These are phyloP conservation scores for Pelargonium australe DNA, from an alignment of 441 rosid species.

Conservation along the genomic window DNA sequence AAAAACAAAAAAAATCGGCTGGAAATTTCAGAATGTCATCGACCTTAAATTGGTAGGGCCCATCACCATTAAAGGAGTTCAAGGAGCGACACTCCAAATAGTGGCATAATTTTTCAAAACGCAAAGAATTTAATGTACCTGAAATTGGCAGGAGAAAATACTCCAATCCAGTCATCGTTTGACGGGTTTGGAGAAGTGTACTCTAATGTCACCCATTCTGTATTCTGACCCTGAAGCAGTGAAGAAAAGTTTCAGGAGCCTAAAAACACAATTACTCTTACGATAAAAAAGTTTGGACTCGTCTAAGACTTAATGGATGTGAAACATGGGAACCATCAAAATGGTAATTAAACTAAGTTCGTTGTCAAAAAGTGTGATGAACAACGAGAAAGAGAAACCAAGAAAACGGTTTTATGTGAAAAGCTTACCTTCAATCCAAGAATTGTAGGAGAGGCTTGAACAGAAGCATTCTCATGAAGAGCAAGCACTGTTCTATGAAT, in stretches of 20 bases:
- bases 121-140: conserved; percentile 27
- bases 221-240: conserved; percentile 52
- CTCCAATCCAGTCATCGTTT: conserved; percentile 64
- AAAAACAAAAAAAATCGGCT: neutral
- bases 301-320: too few relatives aligned
- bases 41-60: too few relatives aligned
- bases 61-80: neutral
- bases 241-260: neutral
- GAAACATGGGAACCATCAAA: too few relatives aligned
- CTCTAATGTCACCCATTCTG: conserved; percentile 50
- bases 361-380: too few relatives aligned
- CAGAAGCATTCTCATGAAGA: conserved; percentile 27
- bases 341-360: too few relatives aligned
- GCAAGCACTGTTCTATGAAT: conserved; percentile 27
- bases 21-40: too few relatives aligned
- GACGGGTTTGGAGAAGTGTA: conserved; percentile 34
- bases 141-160: conserved; percentile 71
- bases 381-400: neutral
- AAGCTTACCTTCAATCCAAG: conserved; percentile 27
- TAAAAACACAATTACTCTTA: conserved; percentile 6
- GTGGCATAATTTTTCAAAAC: neutral
- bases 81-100: neutral
- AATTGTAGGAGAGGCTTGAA: conserved; percentile 28
- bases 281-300: neutral
- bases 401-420: neutral